Evolutionary conservation across 2,329 filamentous ascomycete species (phyloP), one percentile per base, ranked within the genome.

Genomic region (Pseudofabraea citricarpa): DNA sequence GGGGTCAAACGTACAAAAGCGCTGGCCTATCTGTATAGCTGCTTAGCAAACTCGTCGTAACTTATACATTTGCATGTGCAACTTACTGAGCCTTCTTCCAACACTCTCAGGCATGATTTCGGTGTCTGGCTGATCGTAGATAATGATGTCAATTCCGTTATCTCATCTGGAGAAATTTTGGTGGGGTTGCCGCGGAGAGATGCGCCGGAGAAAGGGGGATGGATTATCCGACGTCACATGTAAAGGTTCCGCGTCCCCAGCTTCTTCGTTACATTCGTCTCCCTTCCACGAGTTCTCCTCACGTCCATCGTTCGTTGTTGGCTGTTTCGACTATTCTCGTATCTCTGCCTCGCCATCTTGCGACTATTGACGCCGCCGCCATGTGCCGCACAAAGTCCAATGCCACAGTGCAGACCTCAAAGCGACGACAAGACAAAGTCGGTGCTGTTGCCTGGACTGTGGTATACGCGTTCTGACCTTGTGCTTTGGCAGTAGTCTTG

Each of bases 1-100:
- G n/a, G 21, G 29, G 9, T 27, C 21, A 13, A 18, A 43, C 45
- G 13, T 18, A 53, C 53, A 55, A 55, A 23, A 55, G 43, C 18
- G 49, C 53, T 20, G 53, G 53, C 29, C 48, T 47, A 7, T 41
- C 52, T 54, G 32, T 10, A 37, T n/a, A 22, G 18, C n/a, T 10
- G 35, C 18, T 37, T 22, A 37, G 15, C 35, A 2, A 37, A 21
- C 6, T 21, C 20, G 15, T 8, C 21, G 35, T 20, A 10, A 20
- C 12, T 4, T 12, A 13, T 37, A 10, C 35, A n/a, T n/a, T n/a
- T n/a, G n/a, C n/a, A n/a, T n/a, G n/a, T n/a, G n/a, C n/a, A n/a
- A 37, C 35, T n/a, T 37, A 37, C 35, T 37, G 7, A 37, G 18
- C 35, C 35, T 37, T 37, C 35, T 19, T 37, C 18, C 35, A 9